These are phyloP conservation scores for Orbilia brochopaga DNA, from an alignment of 2,329 filamentous ascomycete species.

Conservation along the genomic window DNA sequence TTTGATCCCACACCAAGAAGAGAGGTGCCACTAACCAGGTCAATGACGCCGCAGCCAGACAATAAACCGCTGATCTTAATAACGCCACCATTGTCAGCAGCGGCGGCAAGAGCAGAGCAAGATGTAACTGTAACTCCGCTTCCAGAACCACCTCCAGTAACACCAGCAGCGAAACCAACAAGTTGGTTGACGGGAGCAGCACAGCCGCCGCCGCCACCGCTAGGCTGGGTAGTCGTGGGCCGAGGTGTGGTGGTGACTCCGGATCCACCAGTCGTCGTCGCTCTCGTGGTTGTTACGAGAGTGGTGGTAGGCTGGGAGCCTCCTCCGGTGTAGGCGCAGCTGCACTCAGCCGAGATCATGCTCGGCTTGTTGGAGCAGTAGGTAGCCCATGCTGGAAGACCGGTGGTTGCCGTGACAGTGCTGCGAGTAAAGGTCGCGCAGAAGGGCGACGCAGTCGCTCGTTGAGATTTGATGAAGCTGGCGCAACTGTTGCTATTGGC, in stretches of 20 bases:
- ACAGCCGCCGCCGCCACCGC: constrained; percentile 17
- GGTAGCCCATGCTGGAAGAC: constrained; percentile 61
- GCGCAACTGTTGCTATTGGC: constrained; percentile 56
- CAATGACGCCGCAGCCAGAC: constrained; percentile 59
- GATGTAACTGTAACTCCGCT: constrained; percentile 61
- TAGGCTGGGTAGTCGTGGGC: constrained; percentile 9
- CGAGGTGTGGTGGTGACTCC: constrained; percentile 1
- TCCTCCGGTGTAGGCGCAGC: constrained; percentile 34
- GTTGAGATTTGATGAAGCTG: constrained; percentile 56
- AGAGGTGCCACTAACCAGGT: constrained; percentile 62
- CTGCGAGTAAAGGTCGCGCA: constrained; percentile 57
- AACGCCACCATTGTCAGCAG: constrained; percentile 58
- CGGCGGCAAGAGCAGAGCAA: constrained; percentile 59
- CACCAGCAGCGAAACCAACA: constrained; percentile 58
- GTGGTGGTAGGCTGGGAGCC: constrained; percentile 27
- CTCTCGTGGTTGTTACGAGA: constrained; percentile 18
- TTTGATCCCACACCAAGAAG: constrained; percentile 62
- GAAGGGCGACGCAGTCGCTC: constrained; percentile 56
- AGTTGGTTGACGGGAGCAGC: constrained; percentile 54
- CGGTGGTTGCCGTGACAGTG: constrained; percentile 46
- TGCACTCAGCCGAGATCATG: constrained; percentile 43
- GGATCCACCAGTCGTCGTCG: neutral
- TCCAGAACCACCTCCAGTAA: constrained; percentile 62
- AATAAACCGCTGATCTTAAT: constrained; percentile 62
- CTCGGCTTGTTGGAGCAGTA: constrained; percentile 52